Base-by-base conservation (phyloP, 345 rosid genomes). In the Acer yangbiense region DNA sequence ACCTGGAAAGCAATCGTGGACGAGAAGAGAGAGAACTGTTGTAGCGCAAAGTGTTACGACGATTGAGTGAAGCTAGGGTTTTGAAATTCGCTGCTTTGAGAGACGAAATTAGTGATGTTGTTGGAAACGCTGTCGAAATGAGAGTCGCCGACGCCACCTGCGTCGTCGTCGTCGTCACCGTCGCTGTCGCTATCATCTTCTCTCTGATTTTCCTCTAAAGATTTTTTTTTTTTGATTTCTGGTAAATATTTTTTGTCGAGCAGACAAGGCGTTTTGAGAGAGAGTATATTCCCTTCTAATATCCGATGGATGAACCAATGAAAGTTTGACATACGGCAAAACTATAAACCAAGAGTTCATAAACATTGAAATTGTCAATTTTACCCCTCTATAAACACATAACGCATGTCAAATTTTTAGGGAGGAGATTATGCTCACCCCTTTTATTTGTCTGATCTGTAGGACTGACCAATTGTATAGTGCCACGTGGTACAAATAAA, bases 1-100 rank as follows among this genome's bases (percentile, higher is more conserved):
- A 87, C 94, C 89, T 85, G 57, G 79, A 79, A 13, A 65, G 43
- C 2, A 72, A 27, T 3, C 85, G 87, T 75, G 3, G 87, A 77
- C 6, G 65, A 43, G 87, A 82, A 63, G 82, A 80, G 50, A 73
- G 73, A 23, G 77, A 52, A 55, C 58, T 68, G 81, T 43, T 43
- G 46, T 9, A 74, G 35, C 82, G 78, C 29, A 78, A 78, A 74
- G 82, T 83, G 50, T 44, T 58, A 23, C 29, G 84, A 39, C 82
- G 67, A 50, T 76, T 69, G 73, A 80, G 74, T 67, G 81, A 80
- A 73, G 77, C 60, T 3, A 79, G 23, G 69, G 83, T 60, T 77
- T 71, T 70, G 27, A 66, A 68, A 39, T 71, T 78, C 39, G 44
- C 76, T 7, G 79, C 18, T 68, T 43, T 73, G 29, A 66, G 3